Percentiles rank a stretch among this genome's conserved stretches.
These are phyloP conservation scores for Plasmodium vivax DNA, from an alignment of 169 alveolate genomes.

Conservation along the genomic window DNA sequence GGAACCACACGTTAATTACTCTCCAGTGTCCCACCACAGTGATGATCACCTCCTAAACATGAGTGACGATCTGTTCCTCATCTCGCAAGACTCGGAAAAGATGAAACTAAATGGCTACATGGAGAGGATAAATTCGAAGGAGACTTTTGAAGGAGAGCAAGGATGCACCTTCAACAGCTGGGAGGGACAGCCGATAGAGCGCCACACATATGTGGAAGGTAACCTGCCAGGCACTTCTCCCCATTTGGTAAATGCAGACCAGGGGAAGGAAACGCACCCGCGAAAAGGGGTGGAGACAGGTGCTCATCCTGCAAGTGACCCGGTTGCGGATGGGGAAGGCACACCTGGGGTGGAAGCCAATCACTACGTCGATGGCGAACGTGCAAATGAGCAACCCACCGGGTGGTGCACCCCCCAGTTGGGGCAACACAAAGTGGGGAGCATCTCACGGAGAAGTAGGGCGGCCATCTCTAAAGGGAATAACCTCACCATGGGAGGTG, in stretches of 20 bases:
- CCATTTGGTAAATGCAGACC: background rate
- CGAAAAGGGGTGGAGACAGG: background rate
- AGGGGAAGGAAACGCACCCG: background rate
- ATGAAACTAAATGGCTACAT: background rate
- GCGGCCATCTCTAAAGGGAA: background rate
- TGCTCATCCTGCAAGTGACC: background rate
- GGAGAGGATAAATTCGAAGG: slow-evolving; percentile 1
- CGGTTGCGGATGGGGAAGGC: background rate
- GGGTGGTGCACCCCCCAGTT: background rate
- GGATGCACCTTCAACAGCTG: background rate
- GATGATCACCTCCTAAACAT: background rate
- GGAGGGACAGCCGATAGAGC: background rate
- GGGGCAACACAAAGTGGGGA: background rate
- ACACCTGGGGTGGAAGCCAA: background rate
- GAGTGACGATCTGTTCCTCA: slow-evolving; percentile 56
- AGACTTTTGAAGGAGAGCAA: background rate
- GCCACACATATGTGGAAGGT: background rate
- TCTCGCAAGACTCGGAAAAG: slow-evolving; percentile 57
- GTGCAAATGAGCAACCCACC: background rate
- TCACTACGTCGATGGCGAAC: background rate
- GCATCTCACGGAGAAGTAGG: background rate
- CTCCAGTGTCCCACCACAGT: background rate
- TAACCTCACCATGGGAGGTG: background rate
- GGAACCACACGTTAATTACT: background rate
- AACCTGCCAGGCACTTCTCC: background rate